These are phyloP conservation scores for Articulospora tetracladia DNA, from an alignment of 495 filamentous ascomycete genomes.

Conservation along the genomic window DNA sequence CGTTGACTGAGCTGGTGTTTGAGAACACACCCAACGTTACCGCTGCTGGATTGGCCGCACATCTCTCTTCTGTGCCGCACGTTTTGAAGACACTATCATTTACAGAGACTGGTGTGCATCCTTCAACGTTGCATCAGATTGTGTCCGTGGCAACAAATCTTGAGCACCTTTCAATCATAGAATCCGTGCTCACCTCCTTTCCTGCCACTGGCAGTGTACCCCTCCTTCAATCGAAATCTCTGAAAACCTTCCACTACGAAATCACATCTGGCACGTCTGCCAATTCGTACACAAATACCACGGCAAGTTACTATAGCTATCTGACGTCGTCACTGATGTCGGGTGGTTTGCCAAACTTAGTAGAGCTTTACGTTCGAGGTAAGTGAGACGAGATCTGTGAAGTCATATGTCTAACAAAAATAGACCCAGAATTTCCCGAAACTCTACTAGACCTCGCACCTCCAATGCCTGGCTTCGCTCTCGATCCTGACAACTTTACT, in stretches of 20 bases:
- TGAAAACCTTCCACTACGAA: conserved; percentile 75
- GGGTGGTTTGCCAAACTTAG: conserved; percentile 68
- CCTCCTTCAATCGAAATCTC: conserved; percentile 59
- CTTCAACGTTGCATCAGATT: conserved; percentile 59
- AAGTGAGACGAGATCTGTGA: background rate
- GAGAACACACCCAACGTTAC: conserved; percentile 66
- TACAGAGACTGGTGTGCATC: conserved; percentile 60
- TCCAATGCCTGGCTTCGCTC: conserved; percentile 48
- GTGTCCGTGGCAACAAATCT: conserved; percentile 60
- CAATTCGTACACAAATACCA: conserved; percentile 53
- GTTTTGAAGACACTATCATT: conserved; percentile 60
- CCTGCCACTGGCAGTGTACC: conserved; percentile 50
- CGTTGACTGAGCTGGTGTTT: conserved; percentile 64
- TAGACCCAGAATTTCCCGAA: conserved; percentile 75
- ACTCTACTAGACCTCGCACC: conserved; percentile 60
- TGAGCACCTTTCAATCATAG: conserved; percentile 58
- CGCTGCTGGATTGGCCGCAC: conserved; percentile 58
- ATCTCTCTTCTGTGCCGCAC: conserved; percentile 46
- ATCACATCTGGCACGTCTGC: conserved; percentile 59
- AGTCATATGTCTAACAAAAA: background rate
- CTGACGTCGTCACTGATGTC: conserved; percentile 75
- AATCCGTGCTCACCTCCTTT: conserved; percentile 64
- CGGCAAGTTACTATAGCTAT: conserved; percentile 77
- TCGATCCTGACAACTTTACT: conserved; percentile 15
- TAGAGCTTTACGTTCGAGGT: conserved; percentile 71